These are phyloP conservation scores for Diutina ranongensis DNA, from an alignment of 1,139 yeast genomes.

Conservation along the genomic window DNA sequence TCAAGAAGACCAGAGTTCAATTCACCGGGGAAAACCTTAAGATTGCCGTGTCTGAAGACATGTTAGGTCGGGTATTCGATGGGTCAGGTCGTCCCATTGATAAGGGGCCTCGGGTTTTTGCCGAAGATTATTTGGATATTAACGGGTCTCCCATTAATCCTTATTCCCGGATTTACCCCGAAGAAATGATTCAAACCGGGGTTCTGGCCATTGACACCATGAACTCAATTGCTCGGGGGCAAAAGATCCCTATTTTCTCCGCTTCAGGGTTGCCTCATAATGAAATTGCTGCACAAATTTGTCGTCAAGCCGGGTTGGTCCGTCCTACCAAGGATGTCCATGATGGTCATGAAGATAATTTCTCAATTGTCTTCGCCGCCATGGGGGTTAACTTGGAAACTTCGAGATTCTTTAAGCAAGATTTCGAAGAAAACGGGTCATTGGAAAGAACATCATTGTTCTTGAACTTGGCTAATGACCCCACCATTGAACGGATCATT, in stretches of 20 bases:
- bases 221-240: constrained; percentile 99
- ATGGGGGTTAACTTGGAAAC: constrained; percentile 94
- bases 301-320: constrained; percentile 98
- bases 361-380: constrained; percentile 98
- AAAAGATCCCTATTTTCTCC: constrained; percentile 95
- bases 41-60: constrained; percentile 93
- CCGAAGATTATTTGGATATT: constrained; percentile 95
- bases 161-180: constrained; percentile 95
- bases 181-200: constrained; percentile 99
- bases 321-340: constrained; percentile 99
- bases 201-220: constrained; percentile 96
- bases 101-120: constrained; percentile 95
- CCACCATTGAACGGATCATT: constrained; percentile 97
- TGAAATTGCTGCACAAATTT: constrained; percentile 98
- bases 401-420: constrained; percentile 92
- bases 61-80: constrained; percentile 94
- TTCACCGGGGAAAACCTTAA: constrained; percentile 91
- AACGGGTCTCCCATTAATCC: constrained; percentile 99
- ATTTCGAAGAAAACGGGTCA: constrained; percentile 97
- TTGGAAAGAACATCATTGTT: constrained; percentile 94
- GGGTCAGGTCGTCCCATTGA: constrained; percentile 99
- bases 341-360: constrained; percentile 98
- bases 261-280: constrained; percentile 99
- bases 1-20: constrained; percentile 92
- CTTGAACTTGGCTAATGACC: constrained; percentile 96